Base-by-base conservation (phyloP, 768 basidiomycete species). In the Lentinula detonsa region DNA sequence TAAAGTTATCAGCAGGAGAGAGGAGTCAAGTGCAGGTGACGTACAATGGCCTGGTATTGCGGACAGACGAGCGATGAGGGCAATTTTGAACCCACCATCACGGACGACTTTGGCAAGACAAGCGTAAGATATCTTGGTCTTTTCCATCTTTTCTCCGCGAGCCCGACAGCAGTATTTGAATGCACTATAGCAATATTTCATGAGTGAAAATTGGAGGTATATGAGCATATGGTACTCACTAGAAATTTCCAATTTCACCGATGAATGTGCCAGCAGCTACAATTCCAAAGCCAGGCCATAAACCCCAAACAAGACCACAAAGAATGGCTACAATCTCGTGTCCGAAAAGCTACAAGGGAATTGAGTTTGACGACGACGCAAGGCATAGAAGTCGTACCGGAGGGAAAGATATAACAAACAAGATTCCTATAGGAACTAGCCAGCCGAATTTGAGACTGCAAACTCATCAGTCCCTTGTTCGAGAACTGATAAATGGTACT, bases 241-340 rank as follows among this genome's bases (percentile, higher is more conserved):
- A 90, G 65, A 90, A 94, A 71, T 93, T 93, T 53, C 90, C 93
- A 15, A 93, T 74, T 78, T 95, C 93, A 42, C 92, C 94, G 0
- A 95, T 49, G 65, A 93, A 85, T 0, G 93, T 94, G 0, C 92
- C 91, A 6, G 86, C 90, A 2, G 83, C 83, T 16, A 92, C 91
- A 67, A 97, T 95, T 0, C 74, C 95, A 66, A 96, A 96, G 2
- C 94, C 95, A 23, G 81, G 68, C 81, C 95, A 88, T 2, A 95
- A 76, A 2, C 92, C 93, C 92, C 93, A 97, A 2, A 96, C 91
- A 37, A 96, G 72, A 16, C 95, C 95, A 66, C 92, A 93, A 6
- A 96, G 77, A 39, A 95, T 82, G 23, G 91, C 91, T 43, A 96
- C 79, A 60, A 96, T 90, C 78, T 96, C 95, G 64, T 96, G 94